These are phyloP conservation scores for Leptographium wingfieldii DNA, from an alignment of 2,329 filamentous ascomycete genomes.

Conservation along the genomic window DNA sequence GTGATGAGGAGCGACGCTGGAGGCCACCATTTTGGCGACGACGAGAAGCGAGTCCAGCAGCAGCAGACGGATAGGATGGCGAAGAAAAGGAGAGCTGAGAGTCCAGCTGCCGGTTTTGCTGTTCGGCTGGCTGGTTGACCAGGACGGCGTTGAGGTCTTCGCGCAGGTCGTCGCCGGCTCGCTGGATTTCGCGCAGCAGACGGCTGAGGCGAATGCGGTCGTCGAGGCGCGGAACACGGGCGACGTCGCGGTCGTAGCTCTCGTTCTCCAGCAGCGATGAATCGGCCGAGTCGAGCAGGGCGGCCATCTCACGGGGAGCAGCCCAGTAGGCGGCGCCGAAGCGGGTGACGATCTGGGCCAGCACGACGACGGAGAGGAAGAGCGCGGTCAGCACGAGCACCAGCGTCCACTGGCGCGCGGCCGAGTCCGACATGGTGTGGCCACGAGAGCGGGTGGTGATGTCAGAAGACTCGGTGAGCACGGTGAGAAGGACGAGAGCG, in stretches of 20 bases:
- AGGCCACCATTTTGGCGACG: no score
- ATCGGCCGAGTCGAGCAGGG: slow-evolving; percentile 47
- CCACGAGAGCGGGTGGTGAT: slow-evolving; percentile 5
- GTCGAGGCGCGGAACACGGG: slow-evolving; percentile 43
- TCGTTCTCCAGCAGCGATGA: slow-evolving; percentile 53
- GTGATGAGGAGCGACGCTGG: no score
- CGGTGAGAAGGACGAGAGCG: background rate
- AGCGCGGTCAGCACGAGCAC: slow-evolving; percentile 46
- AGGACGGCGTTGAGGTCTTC: slow-evolving; percentile 44
- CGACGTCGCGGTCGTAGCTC: slow-evolving; percentile 47
- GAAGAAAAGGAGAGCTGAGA: background rate
- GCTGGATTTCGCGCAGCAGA: slow-evolving; percentile 50
- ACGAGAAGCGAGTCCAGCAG: background rate
- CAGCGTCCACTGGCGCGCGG: slow-evolving; percentile 42
- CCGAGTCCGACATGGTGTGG: slow-evolving; percentile 34
- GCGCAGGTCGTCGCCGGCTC: slow-evolving; percentile 45
- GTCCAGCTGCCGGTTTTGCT: background rate
- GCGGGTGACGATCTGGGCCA: slow-evolving; percentile 36
- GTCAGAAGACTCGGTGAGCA: background rate
- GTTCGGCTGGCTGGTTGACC: slow-evolving; percentile 13
- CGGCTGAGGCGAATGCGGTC: slow-evolving; percentile 48
- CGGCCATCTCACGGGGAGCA: slow-evolving; percentile 44
- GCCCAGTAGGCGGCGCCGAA: slow-evolving; percentile 44
- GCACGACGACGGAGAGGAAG: slow-evolving; percentile 40
- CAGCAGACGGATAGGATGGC: background rate